Base-by-base conservation (phyloP, 2,329 filamentous ascomycete species). In the Fusarium albidum region DNA sequence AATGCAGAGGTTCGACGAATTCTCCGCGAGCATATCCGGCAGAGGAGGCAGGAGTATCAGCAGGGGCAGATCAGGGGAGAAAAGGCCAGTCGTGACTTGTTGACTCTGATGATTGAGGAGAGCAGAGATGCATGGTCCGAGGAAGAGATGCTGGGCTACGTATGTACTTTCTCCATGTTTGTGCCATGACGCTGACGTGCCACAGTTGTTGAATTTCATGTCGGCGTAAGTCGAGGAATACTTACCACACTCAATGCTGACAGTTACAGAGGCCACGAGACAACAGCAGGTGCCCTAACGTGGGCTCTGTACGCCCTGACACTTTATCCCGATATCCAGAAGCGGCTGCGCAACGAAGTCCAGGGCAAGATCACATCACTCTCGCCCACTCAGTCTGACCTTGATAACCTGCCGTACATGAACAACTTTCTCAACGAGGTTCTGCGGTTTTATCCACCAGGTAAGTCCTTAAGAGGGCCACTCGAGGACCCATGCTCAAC, bases 231-330 rank as follows among this genome's bases (percentile, higher is more conserved):
- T 21, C 7, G 21, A n/a, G 21, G 21, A 21, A 7, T 21, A 7
- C 7, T 21, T 21, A 21, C 18, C 21, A 13, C n/a, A 6, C n/a
- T 42, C 4, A n/a, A 25, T 9, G 7, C 25, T 57, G 1, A 42
- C 18, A 39, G 57, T 61, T 6, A 61, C 61, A 2, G 57, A 1
- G 57, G 57, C 1, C 57, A 61, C 5, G 57, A 61, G 7, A 61
- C 57, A 11, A 61, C 52, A 3, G 41, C 53, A 0, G 45, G 53
- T n/a, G 49, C 57, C 9, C 12, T 55, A 0, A 10, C 44, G 0
- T 61, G 57, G 57, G 50, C 45, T 1, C 14, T 18, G 1, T 58
- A 61, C 3, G 53, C 57, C 4, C 57, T 61, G 9, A 34, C 40
- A 2, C 54, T 25, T 8, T 17, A 50, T 3, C 31, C 17, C 0